Evolutionary conservation across 108 stramenopile genomes (phyloP), one percentile per base, ranked within the genome.

Genomic region (Fragilariopsis cylindrus): DNA sequence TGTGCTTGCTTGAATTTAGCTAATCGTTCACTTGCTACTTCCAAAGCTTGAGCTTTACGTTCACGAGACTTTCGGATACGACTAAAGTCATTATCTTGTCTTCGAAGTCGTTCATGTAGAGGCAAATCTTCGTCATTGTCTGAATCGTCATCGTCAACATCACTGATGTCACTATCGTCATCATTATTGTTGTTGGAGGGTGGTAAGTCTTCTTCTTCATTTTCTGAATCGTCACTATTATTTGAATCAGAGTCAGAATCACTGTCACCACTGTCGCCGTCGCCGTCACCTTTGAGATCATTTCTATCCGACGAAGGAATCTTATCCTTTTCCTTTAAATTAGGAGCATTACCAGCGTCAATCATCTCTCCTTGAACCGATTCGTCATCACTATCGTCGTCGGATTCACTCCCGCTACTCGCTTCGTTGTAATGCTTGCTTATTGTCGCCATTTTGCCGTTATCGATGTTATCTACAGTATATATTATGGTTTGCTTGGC

Each of bases 21-120:
- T 8, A 79, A 45, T 44, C 71, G 64, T 44, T 80, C 30, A 44
- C 48, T 69, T 11, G 79, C 79, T 46, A 53, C 60, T 71, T 78
- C 57, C 60, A 80, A 47, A 8, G 83, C 83, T 39, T 21, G 60
- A 5, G 48, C 19, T 47, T 75, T 76, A 0, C 72, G 67, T 63
- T 76, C 68, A 57, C 48, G 41, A 30, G 48, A 5, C 12, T 55
- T 8, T 8, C 60, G 52, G 40, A 41, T 16, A 43, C 15, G 40
- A 39, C 73, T 60, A 16, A 69, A 74, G 9, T 65, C n/a, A 8
- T 73, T 15, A 11, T 75, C 71, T 42, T 66, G 58, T 48, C 73
- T 60, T 48, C 50, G 60, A 4, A 77, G 43, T 16, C 73, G 76
- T 47, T 78, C 73, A 44, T 77, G 69, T 9, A 82, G 65, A 15